These are phyloP conservation scores for Ettlia oleoabundans DNA, from an alignment of 139 green algal species.

Conservation along the genomic window DNA sequence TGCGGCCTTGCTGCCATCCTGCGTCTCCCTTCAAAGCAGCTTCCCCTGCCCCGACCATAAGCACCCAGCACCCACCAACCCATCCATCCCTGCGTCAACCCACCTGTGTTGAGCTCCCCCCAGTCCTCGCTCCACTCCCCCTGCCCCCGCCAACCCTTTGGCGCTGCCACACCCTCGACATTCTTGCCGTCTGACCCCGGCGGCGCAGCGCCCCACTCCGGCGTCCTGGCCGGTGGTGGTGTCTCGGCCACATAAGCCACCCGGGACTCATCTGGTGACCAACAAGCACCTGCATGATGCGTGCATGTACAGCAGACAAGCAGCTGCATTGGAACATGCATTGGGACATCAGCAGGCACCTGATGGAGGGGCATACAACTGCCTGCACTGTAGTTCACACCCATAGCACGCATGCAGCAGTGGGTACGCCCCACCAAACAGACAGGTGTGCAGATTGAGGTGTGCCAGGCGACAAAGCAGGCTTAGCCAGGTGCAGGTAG, in stretches of 20 bases:
- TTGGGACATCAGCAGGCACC: background rate
- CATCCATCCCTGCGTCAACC: background rate
- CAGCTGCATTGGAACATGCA: background rate
- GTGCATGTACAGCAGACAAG: background rate
- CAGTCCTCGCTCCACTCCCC: conserved; percentile 80
- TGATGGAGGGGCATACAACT: no score
- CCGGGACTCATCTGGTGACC: conserved; percentile 71
- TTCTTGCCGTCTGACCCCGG: conserved; percentile 17
- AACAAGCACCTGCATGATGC: conserved; percentile 66
- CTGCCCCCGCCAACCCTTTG: conserved; percentile 37
- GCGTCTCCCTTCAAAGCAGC: no score
- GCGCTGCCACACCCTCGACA: conserved; percentile 13
- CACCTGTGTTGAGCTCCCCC: conserved; percentile 86
- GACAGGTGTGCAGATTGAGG: no score
- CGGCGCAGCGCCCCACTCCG: conserved; percentile 51
- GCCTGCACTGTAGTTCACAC: no score
- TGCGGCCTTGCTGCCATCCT: no score
- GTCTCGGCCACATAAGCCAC: conserved; percentile 87
- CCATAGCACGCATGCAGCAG: no score
- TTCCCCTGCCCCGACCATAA: no score
- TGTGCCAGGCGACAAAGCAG: no score
- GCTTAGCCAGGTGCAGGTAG: no score
- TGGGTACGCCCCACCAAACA: no score
- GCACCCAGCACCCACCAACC: no score
- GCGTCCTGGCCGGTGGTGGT: conserved; percentile 43